A percentile compares a stretch with the other conserved stretches of the same genome.
phyloP scores from a whole-genome alignment of 305 asterid genomes.

The Solanum hybrid region DNA sequence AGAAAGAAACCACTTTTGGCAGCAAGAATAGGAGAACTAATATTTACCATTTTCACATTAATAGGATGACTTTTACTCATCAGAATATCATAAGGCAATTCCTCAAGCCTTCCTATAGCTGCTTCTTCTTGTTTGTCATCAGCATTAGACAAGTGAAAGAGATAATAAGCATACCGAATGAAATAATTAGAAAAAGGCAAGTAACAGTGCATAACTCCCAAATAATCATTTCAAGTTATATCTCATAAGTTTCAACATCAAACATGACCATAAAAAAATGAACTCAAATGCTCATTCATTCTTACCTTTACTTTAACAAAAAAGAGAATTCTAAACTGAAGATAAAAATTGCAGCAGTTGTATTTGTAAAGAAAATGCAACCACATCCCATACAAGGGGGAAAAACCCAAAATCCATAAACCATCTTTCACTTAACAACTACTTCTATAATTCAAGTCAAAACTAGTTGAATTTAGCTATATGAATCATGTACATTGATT shows the following conservation, averaged over 20 bases:
- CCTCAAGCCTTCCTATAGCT: constrained; percentile 46
- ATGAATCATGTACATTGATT: not conserved
- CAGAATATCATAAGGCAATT: too few relatives aligned
- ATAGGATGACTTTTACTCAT: too few relatives aligned
- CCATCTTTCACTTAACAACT: not conserved
- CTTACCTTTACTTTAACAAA: not conserved
- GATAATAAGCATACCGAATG: not conserved
- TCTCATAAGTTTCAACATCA: not conserved
- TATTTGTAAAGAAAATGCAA: not conserved
- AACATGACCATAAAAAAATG: not conserved
- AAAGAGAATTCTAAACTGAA: not conserved
- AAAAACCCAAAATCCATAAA: not conserved
- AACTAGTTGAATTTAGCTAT: not conserved
- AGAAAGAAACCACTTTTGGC: constrained; percentile 72
- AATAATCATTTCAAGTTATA: not conserved
- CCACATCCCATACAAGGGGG: not conserved
- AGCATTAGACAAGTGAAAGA: constrained; percentile 8
- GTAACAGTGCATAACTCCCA: not conserved
- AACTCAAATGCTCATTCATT: not conserved
- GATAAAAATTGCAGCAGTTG: not conserved
- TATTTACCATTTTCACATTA: too few relatives aligned
- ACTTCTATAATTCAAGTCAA: not conserved
- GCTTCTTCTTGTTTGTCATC: constrained; percentile 56
- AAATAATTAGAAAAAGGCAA: not conserved
- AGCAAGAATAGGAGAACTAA: constrained; percentile 76